Evolutionary conservation across 163 green algal genomes (phyloP).

Genomic region (Scenedesmus sp.): DNA sequence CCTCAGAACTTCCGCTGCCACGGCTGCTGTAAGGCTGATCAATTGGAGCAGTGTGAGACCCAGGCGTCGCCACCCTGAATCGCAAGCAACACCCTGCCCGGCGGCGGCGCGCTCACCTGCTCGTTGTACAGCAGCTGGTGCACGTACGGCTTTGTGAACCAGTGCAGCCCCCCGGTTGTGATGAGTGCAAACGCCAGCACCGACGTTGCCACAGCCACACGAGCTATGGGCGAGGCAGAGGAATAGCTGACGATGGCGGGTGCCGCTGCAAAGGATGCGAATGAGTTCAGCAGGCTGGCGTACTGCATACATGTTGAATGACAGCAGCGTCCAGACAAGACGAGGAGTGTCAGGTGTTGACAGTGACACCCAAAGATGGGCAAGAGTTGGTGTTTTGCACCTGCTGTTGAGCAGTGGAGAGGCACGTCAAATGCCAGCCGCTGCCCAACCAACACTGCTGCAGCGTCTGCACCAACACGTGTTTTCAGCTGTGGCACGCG

Average conservation of each 20-base stretch:
- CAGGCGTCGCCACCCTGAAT: background rate
- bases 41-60: no score
- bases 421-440: no score
- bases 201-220: slow-evolving; percentile 23
- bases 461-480: no score
- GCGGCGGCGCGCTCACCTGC: background rate
- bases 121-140: slow-evolving; percentile 48
- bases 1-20: no score
- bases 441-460: no score
- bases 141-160: slow-evolving; percentile 54
- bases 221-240: slow-evolving; percentile 34
- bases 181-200: slow-evolving; percentile 43
- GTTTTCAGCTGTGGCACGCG: no score
- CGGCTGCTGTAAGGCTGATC: no score
- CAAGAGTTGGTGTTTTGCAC: no score
- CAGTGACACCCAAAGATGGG: no score
- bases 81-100: background rate
- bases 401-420: no score
- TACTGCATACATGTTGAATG: slow-evolving; percentile 24
- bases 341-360: no score
- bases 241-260: slow-evolving; percentile 36
- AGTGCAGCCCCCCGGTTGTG: slow-evolving; percentile 53
- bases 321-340: no score
- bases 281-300: slow-evolving; percentile 52
- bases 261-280: slow-evolving; percentile 41